These are phyloP conservation scores for Neospora caninum DNA, from an alignment of 169 alveolate genomes.

Conservation along the genomic window DNA sequence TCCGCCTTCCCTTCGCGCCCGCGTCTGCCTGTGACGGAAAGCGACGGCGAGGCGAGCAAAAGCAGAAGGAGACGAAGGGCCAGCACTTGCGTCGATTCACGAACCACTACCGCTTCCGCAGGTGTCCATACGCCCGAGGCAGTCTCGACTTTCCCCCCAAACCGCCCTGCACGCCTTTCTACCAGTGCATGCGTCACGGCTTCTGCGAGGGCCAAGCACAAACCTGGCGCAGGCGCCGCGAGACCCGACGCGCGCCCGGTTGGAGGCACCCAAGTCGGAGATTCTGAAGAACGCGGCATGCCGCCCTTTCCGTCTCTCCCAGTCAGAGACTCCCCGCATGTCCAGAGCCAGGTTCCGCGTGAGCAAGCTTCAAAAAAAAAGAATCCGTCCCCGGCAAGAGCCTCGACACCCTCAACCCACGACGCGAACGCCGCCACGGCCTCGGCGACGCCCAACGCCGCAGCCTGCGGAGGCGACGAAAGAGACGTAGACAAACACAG, in stretches of 20 bases:
- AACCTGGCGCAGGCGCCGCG: background rate
- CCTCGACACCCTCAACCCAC: background rate
- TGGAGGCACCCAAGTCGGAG: background rate
- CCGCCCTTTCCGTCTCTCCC: background rate
- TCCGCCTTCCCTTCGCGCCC: too few species aligned
- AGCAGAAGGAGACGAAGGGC: background rate
- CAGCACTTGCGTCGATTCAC: background rate
- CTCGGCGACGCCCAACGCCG: background rate
- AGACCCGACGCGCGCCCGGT: background rate
- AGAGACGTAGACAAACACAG: background rate
- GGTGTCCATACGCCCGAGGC: background rate
- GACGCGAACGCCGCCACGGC: background rate
- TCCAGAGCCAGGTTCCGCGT: background rate
- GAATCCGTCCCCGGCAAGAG: background rate
- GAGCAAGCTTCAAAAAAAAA: background rate
- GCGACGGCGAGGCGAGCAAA: background rate
- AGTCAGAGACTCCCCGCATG: background rate
- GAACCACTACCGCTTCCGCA: background rate
- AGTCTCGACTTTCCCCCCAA: background rate
- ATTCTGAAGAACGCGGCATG: background rate
- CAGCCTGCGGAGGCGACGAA: background rate
- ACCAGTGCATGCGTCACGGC: background rate
- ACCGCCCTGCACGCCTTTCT: background rate
- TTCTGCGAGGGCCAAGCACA: background rate
- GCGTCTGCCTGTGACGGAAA: background rate